phyloP scores from a whole-genome alignment of 1,284 basidiomycete genomes.

The Sporisorium reilianum region DNA sequence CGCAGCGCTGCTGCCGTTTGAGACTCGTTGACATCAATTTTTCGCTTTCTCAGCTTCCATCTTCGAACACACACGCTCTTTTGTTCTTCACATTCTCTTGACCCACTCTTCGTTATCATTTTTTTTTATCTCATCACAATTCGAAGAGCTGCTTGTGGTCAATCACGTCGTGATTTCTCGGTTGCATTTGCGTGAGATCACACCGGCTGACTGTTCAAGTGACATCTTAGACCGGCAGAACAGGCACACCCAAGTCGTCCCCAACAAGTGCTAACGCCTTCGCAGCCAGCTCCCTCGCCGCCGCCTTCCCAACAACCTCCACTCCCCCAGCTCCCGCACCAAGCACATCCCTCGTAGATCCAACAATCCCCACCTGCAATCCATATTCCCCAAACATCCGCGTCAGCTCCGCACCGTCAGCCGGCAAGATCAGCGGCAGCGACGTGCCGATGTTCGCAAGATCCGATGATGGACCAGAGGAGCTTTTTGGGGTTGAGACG shows the following conservation, averaged over 20 bases:
- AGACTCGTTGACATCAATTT: neutral
- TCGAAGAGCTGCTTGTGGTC: no score
- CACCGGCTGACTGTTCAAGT: neutral
- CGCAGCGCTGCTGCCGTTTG: neutral
- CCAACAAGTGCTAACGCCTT: conserved; percentile 26
- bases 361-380: conserved; percentile 26
- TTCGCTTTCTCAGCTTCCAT: neutral
- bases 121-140: neutral
- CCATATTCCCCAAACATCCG: conserved; percentile 13
- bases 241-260: conserved; percentile 21
- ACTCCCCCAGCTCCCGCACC: neutral
- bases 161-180: neutral
- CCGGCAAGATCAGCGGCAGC: conserved; percentile 21
- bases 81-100: neutral
- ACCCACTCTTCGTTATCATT: no score
- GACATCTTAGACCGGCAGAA: neutral
- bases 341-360: conserved; percentile 16
- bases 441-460: conserved; percentile 27
- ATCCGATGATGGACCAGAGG: conserved; percentile 11
- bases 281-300: conserved; percentile 22
- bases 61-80: neutral
- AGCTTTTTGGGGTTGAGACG: conserved; percentile 11
- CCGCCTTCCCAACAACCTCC: neutral
- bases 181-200: neutral
- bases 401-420: conserved; percentile 11